A percentile compares a stretch with the other conserved stretches of the same genome.
Conservation (phyloP, 2,329 filamentous ascomycete species). For the Coniochaeta ligniaria region DNA sequence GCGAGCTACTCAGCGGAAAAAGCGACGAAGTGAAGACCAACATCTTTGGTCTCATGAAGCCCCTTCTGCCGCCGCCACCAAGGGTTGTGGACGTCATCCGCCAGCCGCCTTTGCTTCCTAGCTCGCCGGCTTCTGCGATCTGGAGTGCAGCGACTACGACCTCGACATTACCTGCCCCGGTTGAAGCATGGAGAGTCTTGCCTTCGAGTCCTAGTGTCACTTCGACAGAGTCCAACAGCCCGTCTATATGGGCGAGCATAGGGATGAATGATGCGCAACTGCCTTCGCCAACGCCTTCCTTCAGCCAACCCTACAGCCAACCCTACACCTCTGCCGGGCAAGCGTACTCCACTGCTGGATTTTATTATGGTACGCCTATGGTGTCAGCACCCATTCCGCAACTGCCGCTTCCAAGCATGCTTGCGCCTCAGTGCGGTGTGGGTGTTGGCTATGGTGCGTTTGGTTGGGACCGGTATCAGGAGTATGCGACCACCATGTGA, state of each 20-base stretch:
- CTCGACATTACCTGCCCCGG: slow-evolving; percentile 57
- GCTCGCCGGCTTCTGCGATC: slow-evolving; percentile 68
- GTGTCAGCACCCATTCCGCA: slow-evolving; percentile 67
- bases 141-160: slow-evolving; percentile 70
- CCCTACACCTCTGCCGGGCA: slow-evolving; percentile 75
- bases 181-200: slow-evolving; percentile 86
- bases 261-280: slow-evolving; percentile 66
- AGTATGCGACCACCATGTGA: slow-evolving; percentile 86
- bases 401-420: slow-evolving; percentile 78
- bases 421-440: slow-evolving; percentile 78
- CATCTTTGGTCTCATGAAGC: slow-evolving; percentile 79
- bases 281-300: slow-evolving; percentile 72
- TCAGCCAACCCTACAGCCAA: slow-evolving; percentile 53
- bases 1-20: slow-evolving; percentile 84
- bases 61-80: slow-evolving; percentile 78
- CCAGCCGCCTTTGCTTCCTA: slow-evolving; percentile 78
- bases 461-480: slow-evolving; percentile 72
- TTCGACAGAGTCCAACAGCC: slow-evolving; percentile 58
- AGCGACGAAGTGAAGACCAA: slow-evolving; percentile 88
- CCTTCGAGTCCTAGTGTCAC: slow-evolving; percentile 77
- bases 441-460: slow-evolving; percentile 70
- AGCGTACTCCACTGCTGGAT: slow-evolving; percentile 63
- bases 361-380: slow-evolving; percentile 76
- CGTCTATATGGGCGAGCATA: slow-evolving; percentile 74
- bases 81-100: slow-evolving; percentile 85